phyloP scores from a whole-genome alignment of 345 rosid species.

The Populus euphratica region DNA sequence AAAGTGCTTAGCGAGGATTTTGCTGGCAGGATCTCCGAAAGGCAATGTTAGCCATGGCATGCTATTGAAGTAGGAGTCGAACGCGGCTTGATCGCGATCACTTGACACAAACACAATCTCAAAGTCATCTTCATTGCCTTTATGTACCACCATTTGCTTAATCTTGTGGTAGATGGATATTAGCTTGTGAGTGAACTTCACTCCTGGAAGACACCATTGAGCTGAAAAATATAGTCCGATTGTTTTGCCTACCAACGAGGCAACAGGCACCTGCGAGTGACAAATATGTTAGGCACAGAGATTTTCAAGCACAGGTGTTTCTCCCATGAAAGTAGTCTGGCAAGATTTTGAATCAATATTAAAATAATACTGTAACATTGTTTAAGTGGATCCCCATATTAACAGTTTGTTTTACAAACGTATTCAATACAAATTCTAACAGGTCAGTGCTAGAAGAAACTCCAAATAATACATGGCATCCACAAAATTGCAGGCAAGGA shows the following conservation, averaged over 20 bases:
- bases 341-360: not conserved
- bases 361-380: not conserved
- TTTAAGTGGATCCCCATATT: not conserved
- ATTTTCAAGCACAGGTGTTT: not conserved
- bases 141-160: constrained; percentile 25
- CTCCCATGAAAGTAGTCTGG: not conserved
- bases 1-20: constrained; percentile 38
- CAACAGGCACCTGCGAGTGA: constrained; percentile 40
- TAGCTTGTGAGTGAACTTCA: constrained; percentile 48
- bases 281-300: not conserved
- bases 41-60: constrained; percentile 65
- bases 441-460: not conserved
- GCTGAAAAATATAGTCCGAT: constrained; percentile 56
- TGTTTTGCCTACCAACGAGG: constrained; percentile 46
- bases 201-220: constrained; percentile 55
- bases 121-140: constrained; percentile 36
- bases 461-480: not conserved
- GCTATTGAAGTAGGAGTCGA: constrained; percentile 31
- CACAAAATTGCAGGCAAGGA: not conserved
- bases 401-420: not conserved
- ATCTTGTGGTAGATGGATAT: constrained; percentile 46
- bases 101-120: constrained; percentile 49
- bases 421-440: not conserved
- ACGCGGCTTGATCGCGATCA: constrained; percentile 37
- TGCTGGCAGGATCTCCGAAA: constrained; percentile 38